Conservation (phyloP, 352 stramenopile genomes). For the Thalassiosira tumida region DNA sequence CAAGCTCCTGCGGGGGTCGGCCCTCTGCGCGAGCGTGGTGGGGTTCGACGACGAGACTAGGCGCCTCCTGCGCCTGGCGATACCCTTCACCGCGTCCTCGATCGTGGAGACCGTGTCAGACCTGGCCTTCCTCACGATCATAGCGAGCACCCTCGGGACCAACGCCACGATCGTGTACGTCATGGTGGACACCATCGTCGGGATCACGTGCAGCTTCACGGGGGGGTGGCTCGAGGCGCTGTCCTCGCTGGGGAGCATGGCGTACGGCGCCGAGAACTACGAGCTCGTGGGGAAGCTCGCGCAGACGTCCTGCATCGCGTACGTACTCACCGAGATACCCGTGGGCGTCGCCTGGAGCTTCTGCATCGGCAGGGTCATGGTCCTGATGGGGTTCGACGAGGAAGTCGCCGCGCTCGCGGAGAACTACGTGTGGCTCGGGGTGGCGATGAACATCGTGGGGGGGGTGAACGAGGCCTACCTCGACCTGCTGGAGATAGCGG, state of each 20-base stretch:
- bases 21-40: neutral
- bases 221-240: slow-evolving; percentile 70
- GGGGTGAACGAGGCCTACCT: neutral
- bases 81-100: slow-evolving; percentile 73
- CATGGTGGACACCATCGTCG: slow-evolving; percentile 69
- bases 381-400: slow-evolving; percentile 78
- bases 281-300: slow-evolving; percentile 74
- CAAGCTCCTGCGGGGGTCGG: neutral
- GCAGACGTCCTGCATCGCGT: slow-evolving; percentile 66
- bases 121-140: slow-evolving; percentile 62
- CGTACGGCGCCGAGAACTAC: slow-evolving; percentile 74
- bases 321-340: slow-evolving; percentile 61
- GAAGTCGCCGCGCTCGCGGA: slow-evolving; percentile 40
- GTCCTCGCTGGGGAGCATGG: slow-evolving; percentile 66
- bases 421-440: slow-evolving; percentile 51
- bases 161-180: slow-evolving; percentile 74
- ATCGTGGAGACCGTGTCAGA: slow-evolving; percentile 60
- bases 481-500: slow-evolving; percentile 63
- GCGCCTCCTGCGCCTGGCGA: slow-evolving; percentile 69
- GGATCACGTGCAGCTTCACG: slow-evolving; percentile 70
- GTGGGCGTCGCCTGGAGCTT: slow-evolving; percentile 57
- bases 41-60: slow-evolving; percentile 77
- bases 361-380: slow-evolving; percentile 66
- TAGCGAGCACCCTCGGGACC: slow-evolving; percentile 75
- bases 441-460: neutral